These are phyloP conservation scores for Pythium guiyangense DNA, from an alignment of 352 stramenopile species.

Conservation along the genomic window DNA sequence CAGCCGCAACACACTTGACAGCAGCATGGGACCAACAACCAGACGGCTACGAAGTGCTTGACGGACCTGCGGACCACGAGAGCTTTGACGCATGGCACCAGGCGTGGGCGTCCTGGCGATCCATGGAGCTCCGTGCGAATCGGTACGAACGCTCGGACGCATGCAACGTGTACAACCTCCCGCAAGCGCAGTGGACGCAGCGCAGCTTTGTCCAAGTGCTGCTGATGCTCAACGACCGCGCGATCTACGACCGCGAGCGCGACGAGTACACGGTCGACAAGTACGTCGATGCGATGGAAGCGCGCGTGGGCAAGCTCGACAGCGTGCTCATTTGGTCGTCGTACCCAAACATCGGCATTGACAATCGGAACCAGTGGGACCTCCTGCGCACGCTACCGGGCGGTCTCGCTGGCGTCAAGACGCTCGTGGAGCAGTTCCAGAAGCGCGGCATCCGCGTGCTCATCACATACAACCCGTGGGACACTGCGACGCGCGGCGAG, in stretches of 20 bases:
- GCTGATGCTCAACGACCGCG: constrained; percentile 72
- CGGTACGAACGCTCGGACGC: constrained; percentile 49
- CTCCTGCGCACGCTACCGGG: constrained; percentile 53
- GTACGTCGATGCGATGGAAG: constrained; percentile 55
- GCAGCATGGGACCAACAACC: constrained; percentile 67
- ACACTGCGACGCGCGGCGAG: constrained; percentile 62
- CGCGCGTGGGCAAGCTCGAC: constrained; percentile 53
- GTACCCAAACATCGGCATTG: constrained; percentile 82
- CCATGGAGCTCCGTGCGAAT: constrained; percentile 66
- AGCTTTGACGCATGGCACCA: constrained; percentile 41
- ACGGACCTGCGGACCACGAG: constrained; percentile 36
- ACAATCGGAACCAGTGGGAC: constrained; percentile 83
- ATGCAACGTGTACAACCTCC: constrained; percentile 74
- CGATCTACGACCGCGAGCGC: constrained; percentile 61
- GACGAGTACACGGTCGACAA: constrained; percentile 66
- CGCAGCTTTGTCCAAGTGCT: constrained; percentile 71
- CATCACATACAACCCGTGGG: constrained; percentile 86
- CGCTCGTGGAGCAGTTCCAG: constrained; percentile 61
- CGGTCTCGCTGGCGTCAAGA: constrained; percentile 36
- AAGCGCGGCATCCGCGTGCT: constrained; percentile 50
- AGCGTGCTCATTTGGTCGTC: constrained; percentile 81
- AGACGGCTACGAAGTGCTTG: constrained; percentile 77
- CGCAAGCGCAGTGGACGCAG: constrained; percentile 64
- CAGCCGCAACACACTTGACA: too few relatives aligned
- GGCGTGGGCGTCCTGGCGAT: constrained; percentile 57